Base-by-base conservation (phyloP, 257 asterid genomes). In the Solanum etuberosum region DNA sequence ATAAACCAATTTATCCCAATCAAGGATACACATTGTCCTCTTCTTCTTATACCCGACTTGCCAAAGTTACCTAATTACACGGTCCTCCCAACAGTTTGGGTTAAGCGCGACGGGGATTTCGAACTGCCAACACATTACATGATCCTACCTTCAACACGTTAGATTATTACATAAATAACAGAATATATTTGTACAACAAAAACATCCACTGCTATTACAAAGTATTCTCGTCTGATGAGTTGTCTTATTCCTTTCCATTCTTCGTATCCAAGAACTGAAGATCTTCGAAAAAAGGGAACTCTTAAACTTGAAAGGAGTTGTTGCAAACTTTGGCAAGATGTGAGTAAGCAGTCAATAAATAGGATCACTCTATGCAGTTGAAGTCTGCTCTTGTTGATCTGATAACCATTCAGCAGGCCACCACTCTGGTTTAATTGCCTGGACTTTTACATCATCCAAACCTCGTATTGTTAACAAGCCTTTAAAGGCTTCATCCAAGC, bases 321-420 rank as follows among this genome's bases (percentile, higher is more conserved):
- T 46, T 29, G 85, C 29, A 42, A 80, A 80, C 42, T 29, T 23
- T 80, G 85, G 67, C 67, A 46, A 68, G 42, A 29, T 29, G 80
- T 25, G 61, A 37, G 59, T 9, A 38, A 9, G 37, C 42, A 38
- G 81, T 38, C 83, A 0, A 16, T 68, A 85, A 70, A 31, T 15
- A 48, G 51, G 23, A 25, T 85, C 42, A 82, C 32, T 23, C 91
- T 91, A 92, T 6, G 92, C 92, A 48, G 90, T 90, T 40, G 91
- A 94, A 38, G 91, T 90, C 34, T 84, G 88, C 54, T 86, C 85
- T 76, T 92, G 90, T 67, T 90, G 87, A 86, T 88, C 92, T 7
- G 59, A 87, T 65, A 68, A 84, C 99, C 98, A 96, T 89, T 94
- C 95, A n/a, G 91, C 80, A 15, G 98, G 99, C 99, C 99, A 96